Evolutionary conservation across 352 stramenopile species (phyloP).

Genomic region (Globisporangium solare): DNA sequence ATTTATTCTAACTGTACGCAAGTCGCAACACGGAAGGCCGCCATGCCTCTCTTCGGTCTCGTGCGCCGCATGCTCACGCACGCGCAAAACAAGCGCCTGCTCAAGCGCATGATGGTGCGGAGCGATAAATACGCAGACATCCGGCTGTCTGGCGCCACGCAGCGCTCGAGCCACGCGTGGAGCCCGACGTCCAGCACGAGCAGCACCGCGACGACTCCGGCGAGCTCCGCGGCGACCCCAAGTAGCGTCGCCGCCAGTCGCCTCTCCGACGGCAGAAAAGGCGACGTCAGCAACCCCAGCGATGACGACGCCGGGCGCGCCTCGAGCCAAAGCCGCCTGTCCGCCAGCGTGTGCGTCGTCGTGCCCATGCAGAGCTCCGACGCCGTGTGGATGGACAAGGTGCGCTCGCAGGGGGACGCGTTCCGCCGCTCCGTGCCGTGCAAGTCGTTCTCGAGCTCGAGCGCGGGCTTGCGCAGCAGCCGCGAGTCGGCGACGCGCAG

Average conservation of each 20-base stretch:
- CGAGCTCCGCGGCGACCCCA: background rate
- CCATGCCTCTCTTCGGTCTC: constrained; percentile 13
- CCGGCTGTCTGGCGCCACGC: constrained; percentile 7
- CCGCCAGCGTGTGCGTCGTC: constrained; percentile 13
- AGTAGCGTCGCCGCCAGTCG: constrained; percentile 2
- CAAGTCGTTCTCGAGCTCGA: background rate
- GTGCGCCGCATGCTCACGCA: constrained; percentile 14
- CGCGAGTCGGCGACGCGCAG: background rate
- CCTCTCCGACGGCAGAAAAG: background rate
- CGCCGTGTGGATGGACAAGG: constrained; percentile 15
- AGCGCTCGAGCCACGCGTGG: background rate
- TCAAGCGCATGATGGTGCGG: constrained; percentile 15
- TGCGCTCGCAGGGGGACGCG: constrained; percentile 12
- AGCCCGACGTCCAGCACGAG: background rate
- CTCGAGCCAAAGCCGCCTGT: constrained; percentile 7
- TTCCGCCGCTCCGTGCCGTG: constrained; percentile 9
- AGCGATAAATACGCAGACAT: constrained; percentile 16
- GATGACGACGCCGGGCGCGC: background rate
- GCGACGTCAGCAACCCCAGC: background rate
- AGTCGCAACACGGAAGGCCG: background rate
- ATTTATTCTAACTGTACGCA: constrained; percentile 14
- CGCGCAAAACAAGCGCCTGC: constrained; percentile 13
- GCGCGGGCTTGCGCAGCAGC: constrained; percentile 1
- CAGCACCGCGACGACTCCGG: background rate
- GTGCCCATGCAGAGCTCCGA: constrained; percentile 10